Conservation (phyloP, 2,329 filamentous ascomycete genomes). For the Alternaria longipes region DNA sequence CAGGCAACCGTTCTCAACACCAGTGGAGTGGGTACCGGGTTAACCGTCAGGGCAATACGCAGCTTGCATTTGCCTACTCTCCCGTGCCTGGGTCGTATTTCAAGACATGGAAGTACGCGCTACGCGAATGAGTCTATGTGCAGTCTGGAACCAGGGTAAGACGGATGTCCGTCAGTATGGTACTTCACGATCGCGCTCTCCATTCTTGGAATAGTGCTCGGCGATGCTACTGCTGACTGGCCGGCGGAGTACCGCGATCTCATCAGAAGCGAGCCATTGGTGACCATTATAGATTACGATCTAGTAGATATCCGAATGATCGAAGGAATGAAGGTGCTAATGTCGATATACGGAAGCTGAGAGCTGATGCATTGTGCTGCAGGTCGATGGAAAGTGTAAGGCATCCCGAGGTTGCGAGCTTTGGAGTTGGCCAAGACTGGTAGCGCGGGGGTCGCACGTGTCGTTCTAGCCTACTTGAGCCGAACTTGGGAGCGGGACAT, state of each 20-base stretch:
- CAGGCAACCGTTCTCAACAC: background rate
- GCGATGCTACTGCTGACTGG: background rate
- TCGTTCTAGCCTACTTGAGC: background rate
- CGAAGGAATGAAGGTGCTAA: background rate
- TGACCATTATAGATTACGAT: too few relatives aligned
- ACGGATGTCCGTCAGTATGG: constrained; percentile 2
- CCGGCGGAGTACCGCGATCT: constrained; percentile 4
- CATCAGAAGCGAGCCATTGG: background rate
- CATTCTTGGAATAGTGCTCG: background rate
- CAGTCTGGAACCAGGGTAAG: background rate
- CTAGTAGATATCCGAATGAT: background rate
- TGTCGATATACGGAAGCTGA: background rate
- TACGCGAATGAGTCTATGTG: background rate
- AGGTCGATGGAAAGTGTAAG: background rate
- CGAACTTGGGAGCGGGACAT: background rate
- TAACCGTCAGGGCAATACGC: background rate
- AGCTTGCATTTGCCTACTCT: background rate
- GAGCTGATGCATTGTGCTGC: background rate
- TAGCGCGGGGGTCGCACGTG: background rate
- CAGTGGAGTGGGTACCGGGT: background rate
- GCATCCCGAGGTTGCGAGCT: background rate
- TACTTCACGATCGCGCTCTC: background rate
- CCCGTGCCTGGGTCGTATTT: background rate
- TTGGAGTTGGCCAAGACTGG: background rate
- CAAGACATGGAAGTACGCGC: background rate